Conservation (phyloP, 2,329 filamentous ascomycete genomes). For the Monilinia vaccinii-corymbosi region DNA sequence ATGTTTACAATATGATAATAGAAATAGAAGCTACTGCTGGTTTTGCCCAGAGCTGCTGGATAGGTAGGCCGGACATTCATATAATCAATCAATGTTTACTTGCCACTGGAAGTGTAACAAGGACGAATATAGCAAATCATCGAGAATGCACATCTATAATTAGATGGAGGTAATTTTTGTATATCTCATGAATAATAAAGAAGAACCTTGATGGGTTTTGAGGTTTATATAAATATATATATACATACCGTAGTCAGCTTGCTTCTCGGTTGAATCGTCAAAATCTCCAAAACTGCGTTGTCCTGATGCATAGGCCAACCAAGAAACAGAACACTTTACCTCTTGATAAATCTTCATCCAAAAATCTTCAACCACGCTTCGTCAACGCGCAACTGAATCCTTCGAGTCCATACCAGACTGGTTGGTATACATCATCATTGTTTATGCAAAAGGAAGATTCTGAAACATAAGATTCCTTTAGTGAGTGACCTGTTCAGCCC, state of each 20-base stretch:
- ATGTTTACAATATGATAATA: not conserved
- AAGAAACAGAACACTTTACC: not conserved
- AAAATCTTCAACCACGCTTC: not conserved
- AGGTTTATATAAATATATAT: not conserved
- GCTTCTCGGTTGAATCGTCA: not conserved
- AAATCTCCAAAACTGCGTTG: not conserved
- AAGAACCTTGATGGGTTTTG: not conserved
- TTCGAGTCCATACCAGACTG: not conserved
- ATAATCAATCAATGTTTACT: not conserved
- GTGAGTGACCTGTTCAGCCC: slow-evolving; percentile 1
- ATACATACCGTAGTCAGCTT: not conserved
- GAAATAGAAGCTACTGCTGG: not conserved
- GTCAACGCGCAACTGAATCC: not conserved
- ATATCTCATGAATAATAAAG: not conserved
- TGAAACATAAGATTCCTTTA: not conserved
- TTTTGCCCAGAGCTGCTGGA: not conserved
- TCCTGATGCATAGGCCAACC: slow-evolving; percentile 1
- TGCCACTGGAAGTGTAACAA: not conserved
- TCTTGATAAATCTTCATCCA: not conserved
- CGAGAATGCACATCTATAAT: no score
- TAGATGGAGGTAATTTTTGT: not conserved
- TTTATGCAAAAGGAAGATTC: not conserved
- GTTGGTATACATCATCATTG: no score
- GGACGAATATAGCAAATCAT: not conserved
- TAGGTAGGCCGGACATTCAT: not conserved